phyloP scores from a whole-genome alignment of 352 stramenopile genomes.

The Chloridella minuta region DNA sequence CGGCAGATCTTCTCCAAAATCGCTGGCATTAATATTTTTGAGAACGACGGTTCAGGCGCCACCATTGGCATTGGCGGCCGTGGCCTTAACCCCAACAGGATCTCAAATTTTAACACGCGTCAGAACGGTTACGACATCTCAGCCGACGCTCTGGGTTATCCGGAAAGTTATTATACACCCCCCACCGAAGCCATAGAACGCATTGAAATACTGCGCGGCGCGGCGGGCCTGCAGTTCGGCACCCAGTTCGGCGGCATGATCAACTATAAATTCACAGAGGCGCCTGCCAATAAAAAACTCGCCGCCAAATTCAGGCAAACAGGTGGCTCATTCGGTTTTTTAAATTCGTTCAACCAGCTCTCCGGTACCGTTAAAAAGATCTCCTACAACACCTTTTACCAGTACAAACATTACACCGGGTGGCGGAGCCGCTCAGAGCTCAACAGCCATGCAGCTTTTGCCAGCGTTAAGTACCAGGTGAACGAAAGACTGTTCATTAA shows the following conservation, averaged over 20 bases:
- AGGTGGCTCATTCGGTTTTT: not conserved
- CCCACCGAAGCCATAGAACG: not conserved
- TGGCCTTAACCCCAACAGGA: not conserved
- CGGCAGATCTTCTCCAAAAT: not conserved
- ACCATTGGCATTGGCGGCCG: not conserved
- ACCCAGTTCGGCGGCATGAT: not conserved
- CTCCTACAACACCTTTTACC: not conserved
- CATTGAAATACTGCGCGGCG: not conserved
- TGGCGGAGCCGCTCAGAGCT: not conserved
- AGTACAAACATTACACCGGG: not conserved
- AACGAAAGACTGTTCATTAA: not conserved
- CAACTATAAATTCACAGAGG: slow-evolving; percentile 2
- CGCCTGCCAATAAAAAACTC: not conserved
- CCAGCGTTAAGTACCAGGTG: not conserved
- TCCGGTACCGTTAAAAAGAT: not conserved
- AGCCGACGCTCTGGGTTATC: not conserved
- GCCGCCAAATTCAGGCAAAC: not conserved
- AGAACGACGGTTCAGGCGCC: not conserved
- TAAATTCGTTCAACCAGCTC: not conserved
- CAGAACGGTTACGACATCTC: not conserved
- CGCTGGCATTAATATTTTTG: not conserved
- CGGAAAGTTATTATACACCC: not conserved
- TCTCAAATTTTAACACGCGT: not conserved
- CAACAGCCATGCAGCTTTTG: not conserved
- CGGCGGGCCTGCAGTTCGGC: not conserved